Evolutionary conservation across 345 rosid genomes (phyloP).

Genomic region (Carallia pectinifolia): DNA sequence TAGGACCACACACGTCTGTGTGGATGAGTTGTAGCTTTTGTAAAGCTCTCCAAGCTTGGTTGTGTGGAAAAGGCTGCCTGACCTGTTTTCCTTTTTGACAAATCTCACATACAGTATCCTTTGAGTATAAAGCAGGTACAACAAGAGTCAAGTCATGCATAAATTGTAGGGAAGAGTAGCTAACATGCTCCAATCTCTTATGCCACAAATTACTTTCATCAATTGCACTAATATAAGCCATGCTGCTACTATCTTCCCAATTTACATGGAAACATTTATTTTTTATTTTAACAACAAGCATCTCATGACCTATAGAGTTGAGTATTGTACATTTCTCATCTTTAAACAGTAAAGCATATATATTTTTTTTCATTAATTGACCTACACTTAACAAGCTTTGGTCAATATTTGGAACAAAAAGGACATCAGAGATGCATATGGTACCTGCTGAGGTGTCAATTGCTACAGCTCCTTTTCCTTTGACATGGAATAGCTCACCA

Average conservation of each 20-base stretch:
- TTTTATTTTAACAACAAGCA: background rate
- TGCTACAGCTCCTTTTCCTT: too few relatives aligned
- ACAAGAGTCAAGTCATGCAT: too few relatives aligned
- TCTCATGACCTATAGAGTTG: background rate
- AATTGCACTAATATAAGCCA: background rate
- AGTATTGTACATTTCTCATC: background rate
- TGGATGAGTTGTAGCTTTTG: conserved; percentile 5
- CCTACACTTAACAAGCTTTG: background rate
- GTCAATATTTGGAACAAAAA: background rate
- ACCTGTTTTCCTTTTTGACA: conserved; percentile 10
- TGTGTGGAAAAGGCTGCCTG: background rate
- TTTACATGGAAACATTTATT: background rate
- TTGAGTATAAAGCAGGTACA: background rate
- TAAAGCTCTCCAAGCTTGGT: background rate
- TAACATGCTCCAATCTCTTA: conserved; percentile 1
- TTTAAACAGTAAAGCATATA: background rate
- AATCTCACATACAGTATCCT: too few relatives aligned
- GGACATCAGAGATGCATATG: background rate
- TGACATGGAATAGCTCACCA: too few relatives aligned
- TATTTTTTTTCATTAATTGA: background rate
- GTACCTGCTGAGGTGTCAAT: background rate
- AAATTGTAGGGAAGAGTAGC: background rate
- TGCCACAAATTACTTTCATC: background rate
- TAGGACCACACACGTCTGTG: conserved; percentile 4
- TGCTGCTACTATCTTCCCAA: background rate